Evolutionary conservation across 2,329 filamentous ascomycete genomes (phyloP).

Genomic region (Sporothrix curviconia): DNA sequence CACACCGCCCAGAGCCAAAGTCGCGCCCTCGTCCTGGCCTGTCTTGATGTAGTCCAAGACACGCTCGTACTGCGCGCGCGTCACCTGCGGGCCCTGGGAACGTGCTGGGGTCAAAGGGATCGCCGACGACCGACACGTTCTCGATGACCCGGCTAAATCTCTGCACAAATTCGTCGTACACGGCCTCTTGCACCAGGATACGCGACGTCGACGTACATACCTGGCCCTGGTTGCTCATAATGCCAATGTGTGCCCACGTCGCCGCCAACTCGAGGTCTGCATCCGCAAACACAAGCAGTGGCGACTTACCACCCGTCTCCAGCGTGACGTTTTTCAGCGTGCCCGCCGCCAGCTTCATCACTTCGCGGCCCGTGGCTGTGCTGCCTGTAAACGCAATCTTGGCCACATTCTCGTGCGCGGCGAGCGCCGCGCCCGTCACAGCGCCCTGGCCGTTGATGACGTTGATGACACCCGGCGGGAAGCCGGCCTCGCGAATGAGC

Average conservation of each 20-base stretch:
- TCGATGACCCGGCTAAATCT: constrained; percentile 55
- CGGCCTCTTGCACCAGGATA: constrained; percentile 51
- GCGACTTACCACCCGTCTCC: constrained; percentile 55
- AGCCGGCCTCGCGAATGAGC: constrained; percentile 63
- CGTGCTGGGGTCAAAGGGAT: constrained; percentile 59
- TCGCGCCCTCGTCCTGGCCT: constrained; percentile 61
- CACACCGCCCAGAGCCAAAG: constrained; percentile 54
- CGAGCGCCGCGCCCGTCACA: constrained; percentile 59
- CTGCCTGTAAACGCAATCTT: constrained; percentile 72
- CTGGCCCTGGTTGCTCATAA: constrained; percentile 55
- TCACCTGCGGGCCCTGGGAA: constrained; percentile 67
- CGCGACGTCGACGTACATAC: constrained; percentile 56
- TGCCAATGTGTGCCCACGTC: constrained; percentile 40
- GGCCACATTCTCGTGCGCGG: constrained; percentile 56
- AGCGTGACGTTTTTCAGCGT: constrained; percentile 54
- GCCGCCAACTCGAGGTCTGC: constrained; percentile 57
- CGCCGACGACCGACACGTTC: constrained; percentile 54
- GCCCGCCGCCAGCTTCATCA: constrained; percentile 59
- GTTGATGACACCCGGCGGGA: constrained; percentile 68
- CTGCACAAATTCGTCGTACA: constrained; percentile 55
- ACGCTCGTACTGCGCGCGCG: constrained; percentile 59
- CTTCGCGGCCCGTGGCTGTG: constrained; percentile 57
- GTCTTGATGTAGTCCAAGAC: constrained; percentile 60
- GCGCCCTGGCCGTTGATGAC: constrained; percentile 62
- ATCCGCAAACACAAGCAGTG: constrained; percentile 53